phyloP scores from a whole-genome alignment of 257 asterid species.

The Nicotiana obtusifolia region DNA sequence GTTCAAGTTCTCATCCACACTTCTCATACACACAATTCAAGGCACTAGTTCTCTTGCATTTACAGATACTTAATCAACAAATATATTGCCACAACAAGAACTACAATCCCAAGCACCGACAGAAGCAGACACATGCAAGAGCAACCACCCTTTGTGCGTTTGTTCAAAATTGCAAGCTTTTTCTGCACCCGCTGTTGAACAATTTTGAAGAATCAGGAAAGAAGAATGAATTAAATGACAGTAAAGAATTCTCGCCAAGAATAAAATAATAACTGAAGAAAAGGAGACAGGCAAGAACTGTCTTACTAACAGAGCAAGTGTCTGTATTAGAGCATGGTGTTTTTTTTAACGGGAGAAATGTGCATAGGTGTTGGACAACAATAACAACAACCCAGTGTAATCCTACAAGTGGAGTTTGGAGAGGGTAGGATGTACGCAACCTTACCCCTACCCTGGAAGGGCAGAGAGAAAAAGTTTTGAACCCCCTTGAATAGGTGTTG shows the following conservation, averaged over 20 bases:
- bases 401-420: no score
- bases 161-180: conserved; percentile 71
- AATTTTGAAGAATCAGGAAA: neutral
- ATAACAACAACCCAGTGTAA: no score
- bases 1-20: neutral
- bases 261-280: neutral
- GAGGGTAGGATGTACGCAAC: no score
- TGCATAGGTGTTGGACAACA: neutral
- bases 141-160: conserved; percentile 85
- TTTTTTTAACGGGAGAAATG: neutral
- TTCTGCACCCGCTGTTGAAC: conserved; percentile 59
- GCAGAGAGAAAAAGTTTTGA: no score
- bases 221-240: neutral
- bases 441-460: no score
- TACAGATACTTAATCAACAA: conserved; percentile 71
- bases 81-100: conserved; percentile 53
- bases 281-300: neutral
- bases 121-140: conserved; percentile 70
- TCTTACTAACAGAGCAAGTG: neutral
- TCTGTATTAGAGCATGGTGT: neutral
- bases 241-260: neutral
- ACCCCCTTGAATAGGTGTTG: neutral
- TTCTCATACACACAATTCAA: neutral
- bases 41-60: conserved; percentile 10
- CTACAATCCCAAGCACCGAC: conserved; percentile 61